Conservation (phyloP, 176 grass and related monocot genomes). For the Chloris gayana region DNA sequence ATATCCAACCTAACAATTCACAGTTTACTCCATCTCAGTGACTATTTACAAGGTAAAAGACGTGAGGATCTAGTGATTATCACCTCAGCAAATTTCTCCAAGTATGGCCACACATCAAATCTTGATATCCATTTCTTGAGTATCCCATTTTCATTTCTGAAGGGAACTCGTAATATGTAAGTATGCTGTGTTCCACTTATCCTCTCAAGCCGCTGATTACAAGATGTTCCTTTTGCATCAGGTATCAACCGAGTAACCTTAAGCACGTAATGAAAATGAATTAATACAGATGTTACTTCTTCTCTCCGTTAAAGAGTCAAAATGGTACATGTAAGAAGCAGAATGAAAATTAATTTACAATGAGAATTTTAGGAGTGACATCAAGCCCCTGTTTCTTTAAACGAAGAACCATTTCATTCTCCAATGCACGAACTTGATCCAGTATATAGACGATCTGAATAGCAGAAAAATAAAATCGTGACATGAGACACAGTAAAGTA, state of each 20-base stretch:
- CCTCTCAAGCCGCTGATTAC: constrained; percentile 89
- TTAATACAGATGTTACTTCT: constrained; percentile 2
- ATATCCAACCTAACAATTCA: constrained; percentile 15
- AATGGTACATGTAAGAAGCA: constrained; percentile 1
- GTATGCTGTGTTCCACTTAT: constrained; percentile 84
- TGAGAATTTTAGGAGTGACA: constrained; percentile 86
- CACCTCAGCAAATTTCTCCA: constrained; percentile 84
- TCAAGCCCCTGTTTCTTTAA: constrained; percentile 86
- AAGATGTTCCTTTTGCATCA: constrained; percentile 88
- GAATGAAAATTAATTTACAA: constrained; percentile 55
- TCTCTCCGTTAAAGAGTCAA: constrained; percentile 6
- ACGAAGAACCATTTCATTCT: constrained; percentile 92
- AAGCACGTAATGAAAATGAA: constrained; percentile 32
- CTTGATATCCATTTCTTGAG: constrained; percentile 91
- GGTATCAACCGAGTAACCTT: constrained; percentile 97
- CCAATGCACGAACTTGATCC: constrained; percentile 94
- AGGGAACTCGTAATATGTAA: constrained; percentile 80
- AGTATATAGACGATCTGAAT: constrained; percentile 90
- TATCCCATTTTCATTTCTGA: constrained; percentile 80
- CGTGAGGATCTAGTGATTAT: constrained; percentile 23
- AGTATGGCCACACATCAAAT: constrained; percentile 97
- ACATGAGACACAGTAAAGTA: constrained; percentile 13
- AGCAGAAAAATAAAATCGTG: constrained; percentile 12
- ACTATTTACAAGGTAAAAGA: constrained; percentile 17
- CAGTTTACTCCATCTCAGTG: constrained; percentile 16